Evolutionary conservation across 768 basidiomycete species (phyloP).

Genomic region (Pisolithus albus): DNA sequence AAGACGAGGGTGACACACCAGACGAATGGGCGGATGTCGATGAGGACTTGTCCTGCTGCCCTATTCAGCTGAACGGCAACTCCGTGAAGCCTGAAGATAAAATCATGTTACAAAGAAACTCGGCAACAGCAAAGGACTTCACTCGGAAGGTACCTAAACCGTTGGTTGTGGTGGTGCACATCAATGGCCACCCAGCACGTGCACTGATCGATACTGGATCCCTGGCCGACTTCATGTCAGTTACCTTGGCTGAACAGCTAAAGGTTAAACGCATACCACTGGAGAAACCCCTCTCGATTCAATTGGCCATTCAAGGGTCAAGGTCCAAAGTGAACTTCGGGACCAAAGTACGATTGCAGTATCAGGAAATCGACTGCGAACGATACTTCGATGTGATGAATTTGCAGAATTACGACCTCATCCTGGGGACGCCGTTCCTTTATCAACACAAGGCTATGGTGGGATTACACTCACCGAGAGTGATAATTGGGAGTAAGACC

Average conservation of each 20-base stretch:
- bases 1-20: too few relatives aligned
- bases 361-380: too few relatives aligned
- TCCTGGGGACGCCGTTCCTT: constrained; percentile 18
- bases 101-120: background rate
- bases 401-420: background rate
- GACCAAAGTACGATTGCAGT: background rate
- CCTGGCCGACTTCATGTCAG: background rate
- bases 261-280: background rate
- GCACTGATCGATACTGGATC: background rate
- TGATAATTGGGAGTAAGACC: constrained; percentile 7
- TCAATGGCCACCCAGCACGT: background rate
- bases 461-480: constrained; percentile 16
- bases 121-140: background rate
- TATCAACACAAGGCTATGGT: constrained; percentile 17
- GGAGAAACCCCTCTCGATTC: background rate
- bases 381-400: background rate
- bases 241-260: background rate
- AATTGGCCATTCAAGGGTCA: background rate
- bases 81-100: too few relatives aligned
- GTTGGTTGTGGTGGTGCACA: background rate
- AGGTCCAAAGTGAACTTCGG: background rate
- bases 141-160: background rate
- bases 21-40: too few relatives aligned
- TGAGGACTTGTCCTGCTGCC: too few relatives aligned
- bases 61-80: too few relatives aligned